Base-by-base conservation (phyloP, 2,329 filamentous ascomycete genomes). In the Colletotrichum scovillei region DNA sequence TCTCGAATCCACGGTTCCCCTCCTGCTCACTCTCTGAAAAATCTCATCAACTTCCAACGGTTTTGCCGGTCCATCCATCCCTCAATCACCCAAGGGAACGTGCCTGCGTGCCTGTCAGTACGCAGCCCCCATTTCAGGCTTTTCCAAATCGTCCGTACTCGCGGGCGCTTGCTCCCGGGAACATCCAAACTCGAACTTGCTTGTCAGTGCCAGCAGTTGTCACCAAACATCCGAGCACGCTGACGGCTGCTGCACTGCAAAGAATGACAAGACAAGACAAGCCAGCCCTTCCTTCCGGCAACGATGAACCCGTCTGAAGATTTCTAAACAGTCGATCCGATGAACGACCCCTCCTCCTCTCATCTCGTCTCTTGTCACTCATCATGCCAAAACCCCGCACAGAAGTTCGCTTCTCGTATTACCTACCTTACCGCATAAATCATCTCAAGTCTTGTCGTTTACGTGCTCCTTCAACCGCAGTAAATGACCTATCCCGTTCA, bases 11-110 rank as follows among this genome's bases (percentile, higher is more conserved):
- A 26, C 42, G n/a, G 52, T 35, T 46, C n/a, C 14, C 60, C 38
- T 24, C 14, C 32, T n/a, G 28, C 58, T 55, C 26, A 26, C 30
- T 38, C 24, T 24, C 12, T 22, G 14, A 16, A 28, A 46, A 46
- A 52, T n/a, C 53, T 69, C 59, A 64, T 69, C 59, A 72, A 69
- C 53, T 26, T 69, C 69, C 42, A 72, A 72, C 69, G 52, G 12
- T 28, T 49, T 19, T 19, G 57, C 53, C 53, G 69, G 46, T n/a
- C 60, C 60, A 49, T 49, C 42, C 42, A 49, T 49, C 42, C 42
- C 42, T 49, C 42, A 49, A n/a, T 49, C 42, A 19, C 42, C 52
- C 60, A 63, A 63, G 26, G 60, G 60, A 53, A 46, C 30, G 30
- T 63, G 60, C 60, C 60, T 63, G 46, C 19, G 42, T 49, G 16